phyloP scores from a whole-genome alignment of 2,329 filamentous ascomycete genomes.

The Beauveria varroae region DNA sequence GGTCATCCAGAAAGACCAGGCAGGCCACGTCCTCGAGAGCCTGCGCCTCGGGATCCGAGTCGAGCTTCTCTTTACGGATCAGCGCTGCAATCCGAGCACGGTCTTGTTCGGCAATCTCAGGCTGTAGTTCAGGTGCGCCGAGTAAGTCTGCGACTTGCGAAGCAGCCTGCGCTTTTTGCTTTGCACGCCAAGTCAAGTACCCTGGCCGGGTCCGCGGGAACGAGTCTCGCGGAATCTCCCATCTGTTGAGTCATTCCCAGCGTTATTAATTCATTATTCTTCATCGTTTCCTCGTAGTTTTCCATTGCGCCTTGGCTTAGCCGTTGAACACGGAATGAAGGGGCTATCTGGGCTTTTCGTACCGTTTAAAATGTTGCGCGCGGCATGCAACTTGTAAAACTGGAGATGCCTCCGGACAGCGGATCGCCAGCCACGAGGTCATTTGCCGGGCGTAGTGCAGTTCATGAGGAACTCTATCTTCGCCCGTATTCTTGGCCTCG shows the following conservation, averaged over 20 bases:
- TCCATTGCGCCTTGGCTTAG: too few relatives aligned
- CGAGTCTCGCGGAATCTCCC: slow-evolving; percentile 68
- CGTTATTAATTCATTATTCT: not conserved
- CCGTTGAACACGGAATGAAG: too few relatives aligned
- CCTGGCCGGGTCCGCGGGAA: slow-evolving; percentile 70
- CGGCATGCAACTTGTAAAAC: slow-evolving; percentile 67
- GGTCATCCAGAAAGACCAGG: slow-evolving; percentile 79
- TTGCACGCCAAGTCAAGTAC: slow-evolving; percentile 73
- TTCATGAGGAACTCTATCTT: slow-evolving; percentile 58
- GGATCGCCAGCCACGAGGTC: slow-evolving; percentile 61
- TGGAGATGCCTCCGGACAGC: slow-evolving; percentile 55
- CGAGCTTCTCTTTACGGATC: slow-evolving; percentile 71
- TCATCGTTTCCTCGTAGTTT: too few relatives aligned
- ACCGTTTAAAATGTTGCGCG: slow-evolving; percentile 75
- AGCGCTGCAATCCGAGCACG: slow-evolving; percentile 58
- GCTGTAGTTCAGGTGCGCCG: slow-evolving; percentile 26
- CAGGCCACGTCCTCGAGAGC: slow-evolving; percentile 79
- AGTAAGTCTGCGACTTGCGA: slow-evolving; percentile 48
- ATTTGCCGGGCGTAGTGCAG: slow-evolving; percentile 76
- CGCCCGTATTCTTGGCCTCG: slow-evolving; percentile 27
- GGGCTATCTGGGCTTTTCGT: slow-evolving; percentile 1
- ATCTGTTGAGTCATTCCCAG: slow-evolving; percentile 32
- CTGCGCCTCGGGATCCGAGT: slow-evolving; percentile 55
- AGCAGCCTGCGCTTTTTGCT: slow-evolving; percentile 60
- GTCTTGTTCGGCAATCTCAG: slow-evolving; percentile 39